Conservation (phyloP, 2,329 filamentous ascomycete species). For the Neopestalotiopsis rosae region DNA sequence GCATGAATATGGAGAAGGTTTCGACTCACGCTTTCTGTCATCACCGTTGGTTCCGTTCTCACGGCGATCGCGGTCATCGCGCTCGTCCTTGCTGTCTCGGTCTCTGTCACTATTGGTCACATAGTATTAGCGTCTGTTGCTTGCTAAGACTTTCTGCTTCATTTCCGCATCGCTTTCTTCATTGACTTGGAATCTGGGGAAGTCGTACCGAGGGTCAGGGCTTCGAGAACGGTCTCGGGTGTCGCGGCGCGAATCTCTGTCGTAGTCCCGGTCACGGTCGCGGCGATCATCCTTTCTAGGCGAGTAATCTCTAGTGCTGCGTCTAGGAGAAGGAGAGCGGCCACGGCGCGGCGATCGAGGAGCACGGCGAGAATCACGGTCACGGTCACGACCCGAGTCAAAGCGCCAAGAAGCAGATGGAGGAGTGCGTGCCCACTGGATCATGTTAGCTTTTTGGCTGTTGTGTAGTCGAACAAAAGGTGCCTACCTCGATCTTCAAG, state of each 20-base stretch:
- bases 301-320: constrained; percentile 79
- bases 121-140: constrained; percentile 7
- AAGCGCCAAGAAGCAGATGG: constrained; percentile 99
- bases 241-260: constrained; percentile 57
- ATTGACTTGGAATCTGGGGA: background rate
- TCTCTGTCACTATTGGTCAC: constrained; percentile 39
- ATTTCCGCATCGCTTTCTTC: background rate
- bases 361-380: constrained; percentile 55
- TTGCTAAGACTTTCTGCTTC: background rate
- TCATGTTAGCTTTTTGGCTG: constrained; percentile 20
- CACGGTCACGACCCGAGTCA: constrained; percentile 84
- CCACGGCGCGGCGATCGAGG: constrained; percentile 70
- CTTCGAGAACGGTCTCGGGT: constrained; percentile 73
- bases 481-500: constrained; percentile 91
- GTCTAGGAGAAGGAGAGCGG: constrained; percentile 80
- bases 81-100: constrained; percentile 66
- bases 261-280: constrained; percentile 69
- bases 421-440: constrained; percentile 96
- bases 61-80: constrained; percentile 74
- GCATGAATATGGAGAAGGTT: background rate
- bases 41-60: constrained; percentile 84
- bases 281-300: constrained; percentile 88
- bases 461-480: constrained; percentile 21
- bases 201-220: constrained; percentile 55
- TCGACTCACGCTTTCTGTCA: constrained; percentile 78